Base-by-base conservation (phyloP, 2,329 filamentous ascomycete species). In the Chrysoporthe deuterocubensis region DNA sequence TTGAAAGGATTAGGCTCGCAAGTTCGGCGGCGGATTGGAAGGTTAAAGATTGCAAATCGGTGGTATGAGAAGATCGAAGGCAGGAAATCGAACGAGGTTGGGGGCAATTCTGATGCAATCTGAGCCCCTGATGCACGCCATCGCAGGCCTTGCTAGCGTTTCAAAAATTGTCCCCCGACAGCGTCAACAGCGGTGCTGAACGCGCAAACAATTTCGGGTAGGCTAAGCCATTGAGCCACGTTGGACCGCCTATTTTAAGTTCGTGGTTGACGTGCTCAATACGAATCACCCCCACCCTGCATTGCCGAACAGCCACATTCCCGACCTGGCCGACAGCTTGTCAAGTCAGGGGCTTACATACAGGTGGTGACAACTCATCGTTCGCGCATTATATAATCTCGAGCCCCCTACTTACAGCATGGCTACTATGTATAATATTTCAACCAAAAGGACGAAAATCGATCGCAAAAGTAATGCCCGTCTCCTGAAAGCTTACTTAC, bases 41-140 rank as follows among this genome's bases (percentile, higher is more conserved):
- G 4, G 16, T 1, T 14, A 54, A 54, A 54, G 50, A 54, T 32
- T 32, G 26, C 2, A 32, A 5, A 13, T 34, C 7, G 48, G 11
- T 3, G 9, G 7, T 13, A 32, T 9, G 21, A 26, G 16, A 54
- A 54, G 26, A 16, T 14, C 8, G 50, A 54, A n/a, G 26, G 14
- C 50, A 34, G 26, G n/a, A 13, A 5, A 21, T 26, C 50, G 21
- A 4, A 16, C 13, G 13, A 54, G 11, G 21, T 16, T 32, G 4
- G 11, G 48, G 50, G 50, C 11, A 16, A 54, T 6, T 8, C 26
- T 54, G 50, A 34, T 54, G 50, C 50, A 34, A 54, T 54, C 0
- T 5, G 11, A 54, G 50, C 50, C 50, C 50, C 50, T 54, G 50
- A 54, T 26, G 26, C 32, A 54, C 50, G 50, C 50, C 50, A 54